Conservation (phyloP, 2,329 filamentous ascomycete species). For the Harringtonia aguacate region DNA sequence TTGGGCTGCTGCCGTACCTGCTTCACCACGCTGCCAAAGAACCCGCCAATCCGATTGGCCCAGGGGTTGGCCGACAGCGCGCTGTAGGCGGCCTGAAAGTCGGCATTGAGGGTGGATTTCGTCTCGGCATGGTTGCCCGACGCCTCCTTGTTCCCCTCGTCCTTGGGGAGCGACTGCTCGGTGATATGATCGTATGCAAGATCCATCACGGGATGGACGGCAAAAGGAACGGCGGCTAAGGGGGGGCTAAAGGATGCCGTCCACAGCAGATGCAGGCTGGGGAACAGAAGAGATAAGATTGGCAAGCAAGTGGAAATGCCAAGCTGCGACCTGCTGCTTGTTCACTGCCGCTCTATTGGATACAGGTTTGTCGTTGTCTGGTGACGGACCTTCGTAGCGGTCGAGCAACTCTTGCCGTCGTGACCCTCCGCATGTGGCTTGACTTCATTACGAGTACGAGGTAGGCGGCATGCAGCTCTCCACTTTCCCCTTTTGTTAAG, state of each 20-base stretch:
- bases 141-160: constrained; percentile 33
- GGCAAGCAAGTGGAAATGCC: background rate
- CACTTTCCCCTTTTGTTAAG: background rate
- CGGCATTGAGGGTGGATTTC: constrained; percentile 60
- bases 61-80: constrained; percentile 86
- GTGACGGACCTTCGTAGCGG: background rate
- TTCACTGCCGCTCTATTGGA: background rate
- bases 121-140: constrained; percentile 31
- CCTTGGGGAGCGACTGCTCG: constrained; percentile 62
- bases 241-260: too few species aligned
- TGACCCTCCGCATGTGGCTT: background rate
- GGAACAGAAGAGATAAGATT: background rate
- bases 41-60: constrained; percentile 79
- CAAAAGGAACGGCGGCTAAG: too few species aligned
- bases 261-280: background rate
- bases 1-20: constrained; percentile 45
- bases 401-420: background rate
- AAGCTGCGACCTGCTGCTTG: background rate
- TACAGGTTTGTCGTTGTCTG: too few species aligned
- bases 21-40: constrained; percentile 86
- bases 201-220: constrained; percentile 55
- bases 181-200: constrained; percentile 94
- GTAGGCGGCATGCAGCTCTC: background rate
- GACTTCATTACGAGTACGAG: background rate
- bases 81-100: constrained; percentile 91